Conservation (phyloP, 1,284 basidiomycete genomes). For the Ganoderma boninense region DNA sequence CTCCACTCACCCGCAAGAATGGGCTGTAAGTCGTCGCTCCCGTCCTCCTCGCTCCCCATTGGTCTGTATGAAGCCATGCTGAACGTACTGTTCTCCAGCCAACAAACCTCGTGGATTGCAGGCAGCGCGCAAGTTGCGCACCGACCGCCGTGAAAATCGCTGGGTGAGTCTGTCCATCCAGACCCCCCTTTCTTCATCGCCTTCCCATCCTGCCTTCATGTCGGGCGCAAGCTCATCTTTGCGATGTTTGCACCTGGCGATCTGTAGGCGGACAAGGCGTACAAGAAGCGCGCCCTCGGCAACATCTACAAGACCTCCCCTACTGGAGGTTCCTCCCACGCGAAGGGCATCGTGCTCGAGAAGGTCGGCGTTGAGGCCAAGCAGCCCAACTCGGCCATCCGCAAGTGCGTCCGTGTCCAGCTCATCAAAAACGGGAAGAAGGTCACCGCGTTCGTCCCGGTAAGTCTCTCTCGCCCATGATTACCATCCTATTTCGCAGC, state of each 20-base stretch:
- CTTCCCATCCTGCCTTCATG: slow-evolving; percentile 3
- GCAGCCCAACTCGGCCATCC: slow-evolving; percentile 99
- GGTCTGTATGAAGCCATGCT: slow-evolving; percentile 29
- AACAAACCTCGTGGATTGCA: slow-evolving; percentile 99
- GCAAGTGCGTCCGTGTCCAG: slow-evolving; percentile 99
- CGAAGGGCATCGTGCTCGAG: slow-evolving; percentile 99
- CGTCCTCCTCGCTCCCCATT: slow-evolving; percentile 20
- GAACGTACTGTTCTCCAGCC: slow-evolving; percentile 52
- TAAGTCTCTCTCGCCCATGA: slow-evolving; percentile 35
- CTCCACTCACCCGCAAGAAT: slow-evolving; percentile 70
- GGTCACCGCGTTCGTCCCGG: slow-evolving; percentile 89
- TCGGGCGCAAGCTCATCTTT: not conserved
- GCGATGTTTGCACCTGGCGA: not conserved
- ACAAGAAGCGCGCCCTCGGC: slow-evolving; percentile 99
- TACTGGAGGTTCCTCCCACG: slow-evolving; percentile 99
- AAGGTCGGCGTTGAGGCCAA: slow-evolving; percentile 96
- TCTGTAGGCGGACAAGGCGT: slow-evolving; percentile 92
- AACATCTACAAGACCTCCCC: slow-evolving; percentile 99
- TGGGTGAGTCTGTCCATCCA: slow-evolving; percentile 73
- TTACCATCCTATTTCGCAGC: not conserved
- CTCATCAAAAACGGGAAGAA: slow-evolving; percentile 99
- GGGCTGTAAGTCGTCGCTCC: slow-evolving; percentile 73
- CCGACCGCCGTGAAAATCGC: slow-evolving; percentile 94
- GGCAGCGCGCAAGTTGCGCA: slow-evolving; percentile 98
- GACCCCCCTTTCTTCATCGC: slow-evolving; percentile 9